These are phyloP conservation scores for Oryza longistaminata DNA, from an alignment of 176 grass and related monocot genomes.

Conservation along the genomic window DNA sequence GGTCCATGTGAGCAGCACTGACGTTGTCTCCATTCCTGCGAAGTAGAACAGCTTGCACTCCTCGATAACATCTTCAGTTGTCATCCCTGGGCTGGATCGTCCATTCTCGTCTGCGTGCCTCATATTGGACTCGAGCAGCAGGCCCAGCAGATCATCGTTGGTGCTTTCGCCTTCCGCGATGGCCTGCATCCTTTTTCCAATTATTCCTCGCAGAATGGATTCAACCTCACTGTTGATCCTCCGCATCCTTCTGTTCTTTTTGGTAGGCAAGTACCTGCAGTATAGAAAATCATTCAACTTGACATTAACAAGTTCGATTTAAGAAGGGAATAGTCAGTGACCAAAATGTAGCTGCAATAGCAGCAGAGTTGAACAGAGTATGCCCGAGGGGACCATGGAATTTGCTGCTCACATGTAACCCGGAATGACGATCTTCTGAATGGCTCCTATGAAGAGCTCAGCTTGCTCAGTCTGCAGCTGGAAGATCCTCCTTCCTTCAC, in stretches of 20 bases:
- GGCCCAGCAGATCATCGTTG: slow-evolving; percentile 45
- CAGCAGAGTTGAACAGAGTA: too few species aligned
- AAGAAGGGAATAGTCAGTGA: too few species aligned
- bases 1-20: slow-evolving; percentile 62
- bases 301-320: neutral
- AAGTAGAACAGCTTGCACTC: slow-evolving; percentile 85
- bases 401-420: slow-evolving; percentile 28
- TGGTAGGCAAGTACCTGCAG: slow-evolving; percentile 46
- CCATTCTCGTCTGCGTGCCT: slow-evolving; percentile 24
- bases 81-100: slow-evolving; percentile 45
- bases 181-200: slow-evolving; percentile 42
- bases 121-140: slow-evolving; percentile 59
- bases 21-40: slow-evolving; percentile 75
- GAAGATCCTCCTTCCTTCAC: slow-evolving; percentile 56
- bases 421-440: slow-evolving; percentile 39
- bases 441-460: neutral
- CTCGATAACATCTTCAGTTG: slow-evolving; percentile 58
- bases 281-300: neutral
- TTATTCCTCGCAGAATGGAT: slow-evolving; percentile 44
- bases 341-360: too few species aligned
- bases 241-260: slow-evolving; percentile 51
- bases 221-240: slow-evolving; percentile 39
- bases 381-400: too few species aligned
- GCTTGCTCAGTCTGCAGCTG: slow-evolving; percentile 48
- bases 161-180: slow-evolving; percentile 31